These are phyloP conservation scores for Dalbergia cochinchinensis DNA, from an alignment of 306 rosid genomes.

Conservation along the genomic window DNA sequence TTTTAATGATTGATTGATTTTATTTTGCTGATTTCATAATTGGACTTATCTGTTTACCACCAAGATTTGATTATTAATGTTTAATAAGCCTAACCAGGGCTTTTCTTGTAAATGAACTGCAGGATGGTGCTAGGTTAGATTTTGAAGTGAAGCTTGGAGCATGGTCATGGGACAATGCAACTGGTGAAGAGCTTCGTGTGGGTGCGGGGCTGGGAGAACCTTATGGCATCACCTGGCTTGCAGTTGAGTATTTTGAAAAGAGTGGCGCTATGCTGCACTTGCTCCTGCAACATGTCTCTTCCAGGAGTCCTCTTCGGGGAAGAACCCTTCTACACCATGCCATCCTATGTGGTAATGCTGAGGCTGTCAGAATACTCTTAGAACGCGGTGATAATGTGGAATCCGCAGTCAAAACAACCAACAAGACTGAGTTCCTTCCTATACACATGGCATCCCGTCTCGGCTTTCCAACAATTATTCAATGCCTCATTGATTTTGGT, in stretches of 20 bases:
- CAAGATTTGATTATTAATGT: constrained; percentile 26
- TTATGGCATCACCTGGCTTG: constrained; percentile 85
- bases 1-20: constrained; percentile 20
- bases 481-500: constrained; percentile 75
- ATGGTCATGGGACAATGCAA: constrained; percentile 90
- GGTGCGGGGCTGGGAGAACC: constrained; percentile 98
- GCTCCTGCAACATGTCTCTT: constrained; percentile 67
- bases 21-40: constrained; percentile 9
- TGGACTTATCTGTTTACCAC: constrained; percentile 1
- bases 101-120: constrained; percentile 46
- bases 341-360: constrained; percentile 77
- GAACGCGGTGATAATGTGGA: constrained; percentile 71
- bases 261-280: constrained; percentile 75
- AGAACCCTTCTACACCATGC: constrained; percentile 93
- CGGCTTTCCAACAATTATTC: constrained; percentile 66
- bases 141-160: constrained; percentile 77
- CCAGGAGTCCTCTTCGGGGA: constrained; percentile 58
- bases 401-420: constrained; percentile 65
- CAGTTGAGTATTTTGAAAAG: constrained; percentile 91
- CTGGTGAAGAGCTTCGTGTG: constrained; percentile 91
- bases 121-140: constrained; percentile 76
- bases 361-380: constrained; percentile 69
- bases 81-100: constrained; percentile 38
- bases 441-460: constrained; percentile 90
- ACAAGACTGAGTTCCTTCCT: constrained; percentile 66